A percentile compares a stretch with the other conserved stretches of the same genome.
phyloP scores from a whole-genome alignment of 805 yeast species.

The Scheffersomyces stipitis region DNA sequence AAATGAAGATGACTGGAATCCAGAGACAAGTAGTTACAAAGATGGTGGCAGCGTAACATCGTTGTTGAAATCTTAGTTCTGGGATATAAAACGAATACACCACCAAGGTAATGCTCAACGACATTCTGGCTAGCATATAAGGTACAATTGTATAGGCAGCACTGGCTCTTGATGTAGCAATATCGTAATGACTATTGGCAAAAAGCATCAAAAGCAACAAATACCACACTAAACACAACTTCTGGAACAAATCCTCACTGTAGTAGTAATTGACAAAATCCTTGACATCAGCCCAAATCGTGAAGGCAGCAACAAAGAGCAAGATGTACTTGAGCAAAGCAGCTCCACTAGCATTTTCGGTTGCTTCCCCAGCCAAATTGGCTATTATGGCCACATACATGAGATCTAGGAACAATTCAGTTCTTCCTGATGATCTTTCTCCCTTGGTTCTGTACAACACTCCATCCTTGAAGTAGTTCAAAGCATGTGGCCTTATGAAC shows the following conservation, averaged over 20 bases:
- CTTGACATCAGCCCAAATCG: conserved; percentile 63
- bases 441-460: conserved; percentile 53
- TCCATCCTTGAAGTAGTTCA: conserved; percentile 61
- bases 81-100: conserved; percentile 47
- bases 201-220: conserved; percentile 49
- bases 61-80: conserved; percentile 52
- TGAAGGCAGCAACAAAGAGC: conserved; percentile 59
- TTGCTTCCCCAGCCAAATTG: conserved; percentile 54
- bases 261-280: conserved; percentile 65
- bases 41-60: conserved; percentile 35
- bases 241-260: conserved; percentile 59
- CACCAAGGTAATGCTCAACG: conserved; percentile 30
- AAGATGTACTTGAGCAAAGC: conserved; percentile 49
- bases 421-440: conserved; percentile 51
- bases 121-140: conserved; percentile 47
- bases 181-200: conserved; percentile 46
- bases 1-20: conserved; percentile 52
- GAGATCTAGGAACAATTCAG: conserved; percentile 62
- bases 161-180: conserved; percentile 34
- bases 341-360: conserved; percentile 48
- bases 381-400: conserved; percentile 65
- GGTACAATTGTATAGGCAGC: conserved; percentile 49
- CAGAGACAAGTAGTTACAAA: conserved; percentile 42
- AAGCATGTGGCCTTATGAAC: conserved; percentile 56
- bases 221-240: conserved; percentile 52